These are phyloP conservation scores for Suillus discolor DNA, from an alignment of 768 basidiomycete genomes.

Conservation along the genomic window DNA sequence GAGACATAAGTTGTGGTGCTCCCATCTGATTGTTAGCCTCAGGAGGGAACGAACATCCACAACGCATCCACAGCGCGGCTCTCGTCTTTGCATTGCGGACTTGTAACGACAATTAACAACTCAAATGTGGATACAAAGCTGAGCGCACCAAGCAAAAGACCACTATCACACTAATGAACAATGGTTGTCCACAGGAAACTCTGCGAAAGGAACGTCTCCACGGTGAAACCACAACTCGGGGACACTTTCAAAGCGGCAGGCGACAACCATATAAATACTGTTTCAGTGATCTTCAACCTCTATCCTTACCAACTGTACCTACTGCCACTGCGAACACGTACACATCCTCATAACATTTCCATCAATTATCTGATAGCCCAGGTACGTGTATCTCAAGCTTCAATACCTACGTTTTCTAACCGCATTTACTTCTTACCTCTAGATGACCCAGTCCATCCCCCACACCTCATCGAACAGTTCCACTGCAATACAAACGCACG, in stretches of 20 bases:
- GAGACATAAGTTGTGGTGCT: no score
- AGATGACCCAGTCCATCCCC: background rate
- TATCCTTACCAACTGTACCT: background rate
- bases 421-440: no score
- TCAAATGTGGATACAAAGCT: background rate
- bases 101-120: background rate
- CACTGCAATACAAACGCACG: background rate
- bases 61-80: background rate
- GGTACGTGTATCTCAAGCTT: background rate
- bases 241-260: background rate
- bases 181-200: background rate
- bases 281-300: background rate
- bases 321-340: background rate
- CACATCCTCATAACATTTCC: background rate
- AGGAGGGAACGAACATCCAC: no score
- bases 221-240: background rate
- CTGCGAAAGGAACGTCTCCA: background rate
- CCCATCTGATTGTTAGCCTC: no score
- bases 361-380: background rate
- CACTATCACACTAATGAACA: background rate
- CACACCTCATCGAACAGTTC: background rate
- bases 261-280: background rate
- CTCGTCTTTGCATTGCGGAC: background rate
- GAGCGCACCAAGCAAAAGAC: background rate
- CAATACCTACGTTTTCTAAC: background rate